Evolutionary conservation across 306 rosid genomes (phyloP), one percentile per base, ranked within the genome.

Genomic region (Echinosophora koreensis): DNA sequence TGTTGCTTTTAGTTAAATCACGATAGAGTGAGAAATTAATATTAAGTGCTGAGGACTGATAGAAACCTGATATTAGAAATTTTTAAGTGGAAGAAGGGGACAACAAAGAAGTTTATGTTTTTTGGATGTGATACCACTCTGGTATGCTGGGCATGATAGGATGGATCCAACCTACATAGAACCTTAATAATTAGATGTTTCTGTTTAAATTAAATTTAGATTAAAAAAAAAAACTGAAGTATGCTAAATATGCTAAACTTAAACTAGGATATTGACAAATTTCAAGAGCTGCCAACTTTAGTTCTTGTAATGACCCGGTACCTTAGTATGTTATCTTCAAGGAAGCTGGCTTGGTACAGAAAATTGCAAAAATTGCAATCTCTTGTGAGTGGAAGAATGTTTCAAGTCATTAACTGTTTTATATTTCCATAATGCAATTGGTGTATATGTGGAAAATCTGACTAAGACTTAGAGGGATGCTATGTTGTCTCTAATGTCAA

Each of bases 251-350:
- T 55, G 59, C 2, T 34, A 66, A 66, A 13, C 6, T 18, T 52
- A 76, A 64, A 64, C 73, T 18, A 37, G 42, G 15, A 27, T 65
- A 30, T 64, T 4, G 30, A 50, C 27, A 34, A 65, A 7, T 37
- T 51, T 6, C 8, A 27, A 41, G 47, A n/a, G 34, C 8, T 18
- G 14, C 5, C 46, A 34, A 52, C 60, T 15, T 6, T 16, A 59
- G 13, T 74, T 54, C 64, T 35, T 66, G 2, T 12, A 41, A 73
- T 42, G 51, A 39, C 44, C 28, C 9, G 15, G 41, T 8, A 60
- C 10, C 56, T 37, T n/a, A 27, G 15, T 34, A 66, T 74, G 13
- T 61, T 62, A 35, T 66, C 77, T 67, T 68, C 16, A 81, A 57
- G 52, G 42, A 50, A 57, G 10, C 12, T 51, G 68, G 51, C 32